A percentile compares a stretch with the other conserved stretches of the same genome.
These are phyloP conservation scores for Bonia amplexicaulis DNA, from an alignment of 176 grass and related monocot genomes.

Conservation along the genomic window DNA sequence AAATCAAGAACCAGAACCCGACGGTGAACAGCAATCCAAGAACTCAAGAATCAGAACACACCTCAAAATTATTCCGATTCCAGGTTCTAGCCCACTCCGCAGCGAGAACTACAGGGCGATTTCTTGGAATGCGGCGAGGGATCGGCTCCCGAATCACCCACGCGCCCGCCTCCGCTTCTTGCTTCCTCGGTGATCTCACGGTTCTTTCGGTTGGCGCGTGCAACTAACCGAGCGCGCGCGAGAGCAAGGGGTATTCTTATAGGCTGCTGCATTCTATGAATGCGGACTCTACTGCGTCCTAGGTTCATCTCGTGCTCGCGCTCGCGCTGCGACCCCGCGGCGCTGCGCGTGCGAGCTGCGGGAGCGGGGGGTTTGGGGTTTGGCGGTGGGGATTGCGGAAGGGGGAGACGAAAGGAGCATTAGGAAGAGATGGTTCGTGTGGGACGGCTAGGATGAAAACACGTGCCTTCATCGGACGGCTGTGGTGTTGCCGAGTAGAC, in stretches of 20 bases:
- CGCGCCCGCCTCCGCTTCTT: no score
- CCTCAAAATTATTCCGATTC: no score
- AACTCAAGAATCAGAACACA: no score
- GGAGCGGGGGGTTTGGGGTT: neutral
- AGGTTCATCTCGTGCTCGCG: neutral
- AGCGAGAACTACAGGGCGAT: neutral
- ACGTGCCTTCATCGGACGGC: neutral
- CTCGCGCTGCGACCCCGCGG: neutral
- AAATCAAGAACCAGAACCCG: neutral
- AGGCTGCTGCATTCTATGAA: neutral
- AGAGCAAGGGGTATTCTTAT: neutral
- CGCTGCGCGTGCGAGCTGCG: neutral
- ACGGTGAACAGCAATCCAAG: neutral
- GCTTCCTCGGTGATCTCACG: neutral
- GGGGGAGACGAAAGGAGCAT: neutral
- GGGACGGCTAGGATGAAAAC: neutral
- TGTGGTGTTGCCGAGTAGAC: neutral
- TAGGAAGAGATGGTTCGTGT: neutral
- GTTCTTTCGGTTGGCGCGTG: neutral
- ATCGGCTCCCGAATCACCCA: no score
- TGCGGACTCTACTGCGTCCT: neutral
- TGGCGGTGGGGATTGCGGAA: no score
- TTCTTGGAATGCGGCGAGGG: neutral
- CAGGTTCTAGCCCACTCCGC: no score
- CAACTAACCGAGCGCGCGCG: neutral